These are phyloP conservation scores for Neurospora sp. DNA, from an alignment of 495 filamentous ascomycete species.

Conservation along the genomic window DNA sequence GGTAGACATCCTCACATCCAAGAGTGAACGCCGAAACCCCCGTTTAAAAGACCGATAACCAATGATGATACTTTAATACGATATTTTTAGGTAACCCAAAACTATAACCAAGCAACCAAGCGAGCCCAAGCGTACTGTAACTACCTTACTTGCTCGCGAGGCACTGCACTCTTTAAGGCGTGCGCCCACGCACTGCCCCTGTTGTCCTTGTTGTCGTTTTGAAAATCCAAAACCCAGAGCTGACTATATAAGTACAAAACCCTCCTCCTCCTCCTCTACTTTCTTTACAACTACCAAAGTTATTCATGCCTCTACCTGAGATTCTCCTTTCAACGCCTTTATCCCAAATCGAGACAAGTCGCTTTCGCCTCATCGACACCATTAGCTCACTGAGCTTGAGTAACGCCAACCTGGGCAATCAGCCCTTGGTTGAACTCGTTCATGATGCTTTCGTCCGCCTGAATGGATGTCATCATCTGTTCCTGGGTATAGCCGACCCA, in stretches of 20 bases:
- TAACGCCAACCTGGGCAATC: background rate
- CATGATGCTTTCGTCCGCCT: constrained; percentile 45
- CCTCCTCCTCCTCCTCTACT: background rate
- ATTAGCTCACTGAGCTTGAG: background rate
- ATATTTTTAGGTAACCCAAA: background rate
- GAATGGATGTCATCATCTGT: constrained; percentile 44
- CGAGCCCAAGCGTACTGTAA: constrained; percentile 1
- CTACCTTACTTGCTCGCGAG: background rate
- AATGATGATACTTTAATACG: background rate
- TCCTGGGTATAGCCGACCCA: constrained; percentile 45
- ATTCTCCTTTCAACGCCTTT: background rate
- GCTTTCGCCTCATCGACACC: background rate
- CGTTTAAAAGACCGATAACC: background rate
- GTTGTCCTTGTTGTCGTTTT: background rate
- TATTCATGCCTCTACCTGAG: background rate
- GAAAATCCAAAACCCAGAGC: background rate
- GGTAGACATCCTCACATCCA: background rate
- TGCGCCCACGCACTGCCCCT: background rate
- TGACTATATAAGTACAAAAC: background rate
- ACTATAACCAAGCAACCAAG: background rate
- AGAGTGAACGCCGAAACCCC: background rate
- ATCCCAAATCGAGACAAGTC: background rate
- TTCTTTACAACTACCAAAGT: background rate
- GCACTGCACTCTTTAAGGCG: background rate
- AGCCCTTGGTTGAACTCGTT: constrained; percentile 35